A percentile compares a stretch with the other conserved stretches of the same genome.
These are phyloP conservation scores for Aegle marmelos DNA, from an alignment of 345 rosid genomes.

Conservation along the genomic window DNA sequence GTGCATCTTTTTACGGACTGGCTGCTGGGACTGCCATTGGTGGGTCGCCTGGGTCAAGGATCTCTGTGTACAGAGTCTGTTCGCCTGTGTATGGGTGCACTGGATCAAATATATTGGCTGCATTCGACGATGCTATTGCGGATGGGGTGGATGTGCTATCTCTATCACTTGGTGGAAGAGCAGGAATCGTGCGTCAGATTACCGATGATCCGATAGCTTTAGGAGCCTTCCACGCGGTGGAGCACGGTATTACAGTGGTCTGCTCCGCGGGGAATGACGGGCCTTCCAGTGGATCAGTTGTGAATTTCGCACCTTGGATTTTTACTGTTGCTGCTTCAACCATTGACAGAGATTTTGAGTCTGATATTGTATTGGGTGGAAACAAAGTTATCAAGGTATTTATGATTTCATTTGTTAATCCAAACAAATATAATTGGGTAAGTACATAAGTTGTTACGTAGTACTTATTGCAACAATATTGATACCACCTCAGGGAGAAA, in stretches of 20 bases:
- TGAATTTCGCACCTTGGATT: conserved; percentile 79
- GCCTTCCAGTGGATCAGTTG: conserved; percentile 45
- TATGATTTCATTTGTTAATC: too few species aligned
- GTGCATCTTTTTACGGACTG: conserved; percentile 71
- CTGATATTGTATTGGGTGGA: conserved; percentile 62
- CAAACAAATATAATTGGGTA: too few species aligned
- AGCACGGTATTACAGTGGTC: conserved; percentile 66
- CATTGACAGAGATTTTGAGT: conserved; percentile 77
- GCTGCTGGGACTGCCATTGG: conserved; percentile 75
- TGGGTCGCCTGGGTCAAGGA: conserved; percentile 64
- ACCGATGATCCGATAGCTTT: conserved; percentile 62
- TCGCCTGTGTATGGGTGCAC: conserved; percentile 42
- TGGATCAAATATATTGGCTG: conserved; percentile 65
- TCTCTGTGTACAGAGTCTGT: conserved; percentile 69
- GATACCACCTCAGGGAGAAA: conserved; percentile 54
- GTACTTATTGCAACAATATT: too few species aligned
- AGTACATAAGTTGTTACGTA: too few species aligned
- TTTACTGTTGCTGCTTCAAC: conserved; percentile 82
- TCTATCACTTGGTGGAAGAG: conserved; percentile 60
- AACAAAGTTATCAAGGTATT: conserved; percentile 59
- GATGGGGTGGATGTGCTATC: conserved; percentile 77
- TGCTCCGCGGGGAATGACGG: conserved; percentile 88
- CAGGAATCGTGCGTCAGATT: conserved; percentile 26
- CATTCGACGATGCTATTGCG: conserved; percentile 69
- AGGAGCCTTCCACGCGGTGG: conserved; percentile 77